Base-by-base conservation (phyloP, 2,329 filamentous ascomycete genomes). In the Diplodia corticola region DNA sequence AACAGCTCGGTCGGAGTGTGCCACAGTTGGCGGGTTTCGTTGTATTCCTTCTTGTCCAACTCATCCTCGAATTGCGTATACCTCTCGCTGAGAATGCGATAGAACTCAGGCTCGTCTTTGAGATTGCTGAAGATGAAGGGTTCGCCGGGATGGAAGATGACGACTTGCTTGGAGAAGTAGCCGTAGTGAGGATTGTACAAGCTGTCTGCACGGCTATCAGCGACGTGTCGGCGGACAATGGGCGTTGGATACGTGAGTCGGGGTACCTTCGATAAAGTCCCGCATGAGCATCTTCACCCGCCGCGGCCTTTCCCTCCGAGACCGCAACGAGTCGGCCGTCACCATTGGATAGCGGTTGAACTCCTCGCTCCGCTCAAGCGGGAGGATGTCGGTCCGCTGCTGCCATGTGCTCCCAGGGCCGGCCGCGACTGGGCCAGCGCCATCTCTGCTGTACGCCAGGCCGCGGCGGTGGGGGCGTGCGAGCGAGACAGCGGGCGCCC, bases 1-100 rank as follows among this genome's bases (percentile, higher is more conserved):
- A 99, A 99, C 22, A 99, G 87, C 81, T 99, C 95, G 0, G 95
- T 99, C 0, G 96, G 95, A 13, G 95, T 99, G 78, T 99, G 96
- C 95, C 95, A 99, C 53, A 99, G 84, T 81, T 99, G 95, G 10
- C 95, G 88, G 48, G 91, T 90, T 55, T 91, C 87, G 80, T 91
- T 87, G 54, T 86, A 86, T 24, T 89, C 83, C 67, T 86, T 83
- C 53, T 85, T 86, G 77, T 99, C 96, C 67, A 99, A 86, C 24
- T 83, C 81, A 75, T 98, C 92, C 79, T 99, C 95, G 74, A 99
- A 98, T 70, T 91, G 88, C 54, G 88, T 91, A 77, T 98, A 99
- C 69, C 92, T 88, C 70, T 88, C 83, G 48, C 91, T 89, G 1
- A 98, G 84, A 69, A 91, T 80, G 49, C 84, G 79, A 77, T 96